These are phyloP conservation scores for Meripilus lineatus DNA, from an alignment of 1,284 basidiomycete species.

Conservation along the genomic window DNA sequence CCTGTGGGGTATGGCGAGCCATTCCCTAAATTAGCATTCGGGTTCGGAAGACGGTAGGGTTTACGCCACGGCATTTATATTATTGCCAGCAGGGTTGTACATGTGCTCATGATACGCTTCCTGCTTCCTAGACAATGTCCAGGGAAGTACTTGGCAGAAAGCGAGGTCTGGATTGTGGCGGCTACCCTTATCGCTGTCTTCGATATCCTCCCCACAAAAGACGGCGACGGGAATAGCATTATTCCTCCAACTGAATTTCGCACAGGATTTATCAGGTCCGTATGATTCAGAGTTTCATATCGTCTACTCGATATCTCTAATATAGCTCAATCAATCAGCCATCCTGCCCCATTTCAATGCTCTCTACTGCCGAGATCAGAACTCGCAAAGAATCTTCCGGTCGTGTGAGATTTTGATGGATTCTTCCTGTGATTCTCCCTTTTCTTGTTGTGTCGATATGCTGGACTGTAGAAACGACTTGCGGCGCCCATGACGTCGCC, in stretches of 20 bases:
- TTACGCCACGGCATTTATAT: too few relatives aligned
- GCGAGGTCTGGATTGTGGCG: constrained; percentile 11
- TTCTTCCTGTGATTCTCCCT: too few relatives aligned
- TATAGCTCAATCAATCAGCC: constrained; percentile 15
- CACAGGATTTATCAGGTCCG: constrained; percentile 25
- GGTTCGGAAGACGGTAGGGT: constrained; percentile 17
- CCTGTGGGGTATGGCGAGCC: constrained; percentile 2
- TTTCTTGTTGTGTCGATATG: too few relatives aligned
- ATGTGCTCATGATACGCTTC: too few relatives aligned
- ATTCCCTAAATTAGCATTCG: constrained; percentile 11
- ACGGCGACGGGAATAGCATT: constrained; percentile 9
- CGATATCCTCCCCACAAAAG: constrained; percentile 10
- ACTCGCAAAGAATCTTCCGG: constrained; percentile 13
- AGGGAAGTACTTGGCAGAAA: constrained; percentile 13
- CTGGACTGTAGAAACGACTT: too few relatives aligned
- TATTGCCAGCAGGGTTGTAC: neutral
- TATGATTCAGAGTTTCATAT: neutral
- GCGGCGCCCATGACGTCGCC: too few relatives aligned
- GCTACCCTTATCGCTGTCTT: constrained; percentile 15
- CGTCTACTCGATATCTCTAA: neutral
- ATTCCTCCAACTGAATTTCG: neutral
- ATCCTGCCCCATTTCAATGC: constrained; percentile 22
- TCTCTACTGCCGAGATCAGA: constrained; percentile 15
- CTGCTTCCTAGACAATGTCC: too few relatives aligned
- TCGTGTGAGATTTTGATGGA: too few relatives aligned